phyloP scores from a whole-genome alignment of 202 grass and related monocot species.

The Zizania palustris region DNA sequence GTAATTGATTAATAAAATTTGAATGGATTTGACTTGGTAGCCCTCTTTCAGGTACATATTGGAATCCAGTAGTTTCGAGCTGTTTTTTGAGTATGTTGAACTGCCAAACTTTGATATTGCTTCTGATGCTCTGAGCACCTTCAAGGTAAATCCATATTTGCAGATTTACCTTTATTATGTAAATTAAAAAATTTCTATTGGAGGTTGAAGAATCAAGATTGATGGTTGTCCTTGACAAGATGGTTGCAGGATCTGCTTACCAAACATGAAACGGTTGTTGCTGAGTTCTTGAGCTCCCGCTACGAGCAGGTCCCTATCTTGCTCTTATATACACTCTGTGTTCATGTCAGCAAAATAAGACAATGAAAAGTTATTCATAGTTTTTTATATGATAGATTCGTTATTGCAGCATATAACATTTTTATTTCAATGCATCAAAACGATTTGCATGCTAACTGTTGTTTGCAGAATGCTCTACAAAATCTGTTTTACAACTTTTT shows the following conservation, averaged over 20 bases:
- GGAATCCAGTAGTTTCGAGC: conserved; percentile 71
- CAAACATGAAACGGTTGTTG: conserved; percentile 69
- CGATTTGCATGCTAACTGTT: conserved; percentile 8
- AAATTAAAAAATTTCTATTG: neutral
- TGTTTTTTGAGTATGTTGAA: conserved; percentile 83
- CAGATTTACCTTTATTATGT: neutral
- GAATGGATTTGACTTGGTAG: conserved; percentile 48
- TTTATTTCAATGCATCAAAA: neutral
- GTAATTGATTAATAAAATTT: conserved; percentile 17
- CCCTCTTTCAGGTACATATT: conserved; percentile 72
- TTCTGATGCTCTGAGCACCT: conserved; percentile 74
- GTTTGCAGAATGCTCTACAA: neutral
- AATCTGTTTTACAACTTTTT: conserved; percentile 29
- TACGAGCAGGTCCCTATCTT: conserved; percentile 58
- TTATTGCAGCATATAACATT: neutral
- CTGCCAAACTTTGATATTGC: conserved; percentile 85
- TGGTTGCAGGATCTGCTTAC: conserved; percentile 72
- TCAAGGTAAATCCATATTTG: conserved; percentile 62
- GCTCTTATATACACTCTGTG: conserved; percentile 13
- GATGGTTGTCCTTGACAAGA: conserved; percentile 40
- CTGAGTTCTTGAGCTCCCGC: conserved; percentile 62
- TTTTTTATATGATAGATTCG: neutral
- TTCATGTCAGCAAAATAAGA: conserved; percentile 6
- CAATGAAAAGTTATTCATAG: neutral
- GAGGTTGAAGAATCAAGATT: conserved; percentile 21